A percentile compares a stretch with the other conserved stretches of the same genome.
phyloP scores from a whole-genome alignment of 2,329 filamentous ascomycete species.

The Thielaviopsis euricoi region DNA sequence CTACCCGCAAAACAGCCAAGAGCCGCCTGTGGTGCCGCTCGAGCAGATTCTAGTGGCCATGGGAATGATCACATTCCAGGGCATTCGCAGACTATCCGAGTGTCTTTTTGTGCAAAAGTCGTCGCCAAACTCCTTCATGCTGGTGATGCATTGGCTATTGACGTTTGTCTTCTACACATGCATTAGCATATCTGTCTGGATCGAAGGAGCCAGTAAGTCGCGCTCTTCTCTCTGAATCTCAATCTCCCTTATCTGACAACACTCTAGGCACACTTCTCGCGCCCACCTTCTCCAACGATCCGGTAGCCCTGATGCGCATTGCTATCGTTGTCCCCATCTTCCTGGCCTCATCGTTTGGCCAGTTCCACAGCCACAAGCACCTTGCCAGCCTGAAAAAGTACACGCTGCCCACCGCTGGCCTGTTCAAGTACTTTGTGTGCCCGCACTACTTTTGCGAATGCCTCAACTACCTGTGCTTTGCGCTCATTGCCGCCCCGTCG shows the following conservation, averaged over 20 bases:
- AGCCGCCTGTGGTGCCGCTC: conserved; percentile 32
- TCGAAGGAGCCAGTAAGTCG: conserved; percentile 56
- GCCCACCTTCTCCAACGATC: not conserved
- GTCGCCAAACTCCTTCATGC: conserved; percentile 60
- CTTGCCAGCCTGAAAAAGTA: conserved; percentile 64
- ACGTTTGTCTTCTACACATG: conserved; percentile 62
- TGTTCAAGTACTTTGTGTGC: conserved; percentile 59
- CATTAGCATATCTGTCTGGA: conserved; percentile 64
- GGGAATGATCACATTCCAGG: conserved; percentile 61
- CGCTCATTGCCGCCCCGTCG: conserved; percentile 54
- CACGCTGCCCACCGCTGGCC: conserved; percentile 54
- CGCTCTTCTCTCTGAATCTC: too few species aligned
- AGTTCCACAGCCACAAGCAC: conserved; percentile 58
- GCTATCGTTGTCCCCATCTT: conserved; percentile 44
- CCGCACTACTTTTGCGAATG: conserved; percentile 90
- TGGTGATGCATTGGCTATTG: conserved; percentile 65
- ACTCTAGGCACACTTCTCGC: conserved; percentile 20
- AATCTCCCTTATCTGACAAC: not conserved
- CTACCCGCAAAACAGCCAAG: conserved; percentile 5
- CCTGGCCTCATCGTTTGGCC: conserved; percentile 50
- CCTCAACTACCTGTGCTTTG: conserved; percentile 63
- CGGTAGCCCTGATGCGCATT: conserved; percentile 2
- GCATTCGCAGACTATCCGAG: conserved; percentile 59
- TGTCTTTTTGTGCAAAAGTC: conserved; percentile 47
- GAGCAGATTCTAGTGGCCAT: conserved; percentile 51